Percentiles rank a stretch among this genome's conserved stretches.
These are phyloP conservation scores for Biscogniauxia mediterranea DNA, from an alignment of 2,329 filamentous ascomycete species.

Conservation along the genomic window DNA sequence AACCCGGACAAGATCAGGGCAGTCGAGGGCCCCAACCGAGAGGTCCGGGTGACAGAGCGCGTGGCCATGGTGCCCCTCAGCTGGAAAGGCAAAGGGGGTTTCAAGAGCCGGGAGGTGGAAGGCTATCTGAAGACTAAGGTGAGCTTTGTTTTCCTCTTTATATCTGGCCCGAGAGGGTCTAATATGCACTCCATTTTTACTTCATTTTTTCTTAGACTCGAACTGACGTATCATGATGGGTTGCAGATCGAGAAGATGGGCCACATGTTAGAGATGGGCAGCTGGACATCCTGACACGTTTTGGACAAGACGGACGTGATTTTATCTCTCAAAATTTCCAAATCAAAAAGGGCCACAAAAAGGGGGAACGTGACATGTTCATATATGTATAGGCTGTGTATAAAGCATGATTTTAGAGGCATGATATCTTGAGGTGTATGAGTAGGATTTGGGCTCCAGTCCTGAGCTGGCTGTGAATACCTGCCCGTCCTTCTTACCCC, in stretches of 20 bases:
- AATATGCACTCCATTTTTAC: no score
- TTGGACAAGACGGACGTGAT: background rate
- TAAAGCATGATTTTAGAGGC: background rate
- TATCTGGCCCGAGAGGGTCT: no score
- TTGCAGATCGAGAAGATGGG: constrained; percentile 82
- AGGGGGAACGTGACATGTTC: background rate
- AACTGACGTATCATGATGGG: constrained; percentile 1
- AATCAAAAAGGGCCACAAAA: background rate
- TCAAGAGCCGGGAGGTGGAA: constrained; percentile 84
- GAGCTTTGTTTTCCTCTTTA: constrained; percentile 31
- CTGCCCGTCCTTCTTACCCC: no score
- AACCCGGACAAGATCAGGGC: constrained; percentile 97
- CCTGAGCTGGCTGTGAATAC: no score
- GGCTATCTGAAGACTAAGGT: constrained; percentile 96
- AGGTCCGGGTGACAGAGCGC: constrained; percentile 82
- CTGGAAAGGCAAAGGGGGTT: constrained; percentile 83
- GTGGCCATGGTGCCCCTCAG: constrained; percentile 95
- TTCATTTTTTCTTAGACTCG: background rate
- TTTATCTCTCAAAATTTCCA: constrained; percentile 2
- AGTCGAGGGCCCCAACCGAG: constrained; percentile 85
- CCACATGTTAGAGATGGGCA: constrained; percentile 66
- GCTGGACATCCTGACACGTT: constrained; percentile 20
- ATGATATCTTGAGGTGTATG: background rate
- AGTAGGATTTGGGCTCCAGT: background rate
- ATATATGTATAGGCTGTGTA: background rate